phyloP scores from a whole-genome alignment of 768 basidiomycete genomes.

The Macrolepiota dolichaula region DNA sequence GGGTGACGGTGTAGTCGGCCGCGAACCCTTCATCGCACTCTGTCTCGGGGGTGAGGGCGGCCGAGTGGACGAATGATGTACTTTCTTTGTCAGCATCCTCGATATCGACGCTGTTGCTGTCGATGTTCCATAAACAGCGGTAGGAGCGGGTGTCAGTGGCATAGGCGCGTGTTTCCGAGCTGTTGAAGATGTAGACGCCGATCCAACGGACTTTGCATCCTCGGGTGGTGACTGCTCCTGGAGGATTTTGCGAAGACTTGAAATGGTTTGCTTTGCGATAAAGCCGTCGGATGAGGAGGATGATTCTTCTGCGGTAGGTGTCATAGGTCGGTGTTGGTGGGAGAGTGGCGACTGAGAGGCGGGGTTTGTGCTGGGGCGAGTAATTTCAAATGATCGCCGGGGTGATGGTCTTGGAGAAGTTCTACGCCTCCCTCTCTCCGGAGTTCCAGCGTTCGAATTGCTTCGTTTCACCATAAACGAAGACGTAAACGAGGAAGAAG shows the following conservation, averaged over 20 bases:
- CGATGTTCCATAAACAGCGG: conserved; percentile 56
- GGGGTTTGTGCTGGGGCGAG: neutral
- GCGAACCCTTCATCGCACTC: conserved; percentile 37
- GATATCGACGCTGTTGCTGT: conserved; percentile 78
- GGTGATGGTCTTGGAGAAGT: neutral
- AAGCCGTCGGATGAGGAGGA: conserved; percentile 52
- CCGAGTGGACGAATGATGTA: conserved; percentile 57
- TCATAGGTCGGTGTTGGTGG: conserved; percentile 35
- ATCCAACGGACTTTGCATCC: conserved; percentile 10
- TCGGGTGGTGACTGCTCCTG: conserved; percentile 43
- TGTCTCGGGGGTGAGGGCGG: conserved; percentile 56
- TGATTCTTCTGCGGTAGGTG: conserved; percentile 60
- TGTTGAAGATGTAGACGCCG: neutral
- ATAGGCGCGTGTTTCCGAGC: conserved; percentile 29
- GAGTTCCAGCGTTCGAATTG: conserved; percentile 10
- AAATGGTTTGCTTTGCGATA: conserved; percentile 60
- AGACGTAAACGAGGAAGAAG: conserved; percentile 32
- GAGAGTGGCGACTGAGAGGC: conserved; percentile 4
- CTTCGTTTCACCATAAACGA: conserved; percentile 12
- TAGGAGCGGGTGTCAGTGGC: conserved; percentile 50
- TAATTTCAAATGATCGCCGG: conserved; percentile 1
- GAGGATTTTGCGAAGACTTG: conserved; percentile 68
- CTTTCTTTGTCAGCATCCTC: conserved; percentile 65
- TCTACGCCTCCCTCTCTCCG: conserved; percentile 1
- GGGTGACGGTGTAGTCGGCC: conserved; percentile 9